Percentiles rank a stretch among this genome's conserved stretches.
These are phyloP conservation scores for Xylariaceae sp. DNA, from an alignment of 2,329 filamentous ascomycete species.

Conservation along the genomic window DNA sequence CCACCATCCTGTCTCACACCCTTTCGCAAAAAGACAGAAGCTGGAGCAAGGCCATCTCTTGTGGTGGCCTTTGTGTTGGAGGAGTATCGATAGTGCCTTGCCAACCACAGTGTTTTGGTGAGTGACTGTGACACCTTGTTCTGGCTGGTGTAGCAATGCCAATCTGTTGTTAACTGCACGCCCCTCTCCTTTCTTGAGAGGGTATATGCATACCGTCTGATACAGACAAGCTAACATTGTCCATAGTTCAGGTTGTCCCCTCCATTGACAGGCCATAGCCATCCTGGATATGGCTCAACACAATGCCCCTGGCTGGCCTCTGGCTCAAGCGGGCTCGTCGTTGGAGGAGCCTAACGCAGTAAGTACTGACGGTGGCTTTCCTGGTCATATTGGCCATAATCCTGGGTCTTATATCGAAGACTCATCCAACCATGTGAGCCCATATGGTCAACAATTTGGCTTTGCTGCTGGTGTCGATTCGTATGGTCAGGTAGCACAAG, in stretches of 20 bases:
- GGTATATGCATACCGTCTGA: too few species aligned
- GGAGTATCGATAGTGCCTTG: too few species aligned
- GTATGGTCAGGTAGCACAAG: constrained; percentile 3
- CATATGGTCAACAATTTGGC: constrained; percentile 5
- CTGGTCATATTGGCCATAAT: constrained; percentile 10
- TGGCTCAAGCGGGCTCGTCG: constrained; percentile 6
- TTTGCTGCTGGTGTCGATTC: constrained; percentile 3
- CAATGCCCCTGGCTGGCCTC: constrained; percentile 11
- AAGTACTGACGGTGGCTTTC: constrained; percentile 2
- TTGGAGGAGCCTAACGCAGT: constrained; percentile 1
- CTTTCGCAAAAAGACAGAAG: too few species aligned
- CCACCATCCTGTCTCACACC: not conserved
- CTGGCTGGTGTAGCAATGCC: too few species aligned
- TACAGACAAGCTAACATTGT: constrained; percentile 5
- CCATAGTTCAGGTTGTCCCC: constrained; percentile 5
- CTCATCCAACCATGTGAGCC: constrained; percentile 3
- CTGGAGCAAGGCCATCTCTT: too few species aligned
- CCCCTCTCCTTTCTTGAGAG: too few species aligned
- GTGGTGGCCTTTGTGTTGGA: too few species aligned
- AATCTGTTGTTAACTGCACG: too few species aligned
- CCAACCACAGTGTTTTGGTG: too few species aligned
- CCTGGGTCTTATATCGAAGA: constrained; percentile 6
- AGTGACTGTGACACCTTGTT: too few species aligned
- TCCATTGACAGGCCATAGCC: not conserved
- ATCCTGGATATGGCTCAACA: constrained; percentile 12